Evolutionary conservation across 805 yeast genomes (phyloP).

Genomic region (Wickerhamomyces rabaulensis): DNA sequence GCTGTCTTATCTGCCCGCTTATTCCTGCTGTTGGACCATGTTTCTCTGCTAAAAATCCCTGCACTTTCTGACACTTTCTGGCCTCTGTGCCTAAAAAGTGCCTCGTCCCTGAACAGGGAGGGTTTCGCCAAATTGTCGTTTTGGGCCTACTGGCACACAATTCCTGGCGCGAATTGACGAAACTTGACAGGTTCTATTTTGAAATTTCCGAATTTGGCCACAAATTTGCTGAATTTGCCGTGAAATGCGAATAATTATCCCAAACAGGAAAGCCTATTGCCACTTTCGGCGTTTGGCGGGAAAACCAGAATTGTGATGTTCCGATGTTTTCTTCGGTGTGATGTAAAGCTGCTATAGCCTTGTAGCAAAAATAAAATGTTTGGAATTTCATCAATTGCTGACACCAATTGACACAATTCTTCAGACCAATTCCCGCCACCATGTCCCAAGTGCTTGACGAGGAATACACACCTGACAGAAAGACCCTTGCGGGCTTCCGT

Average conservation of each 20-base stretch:
- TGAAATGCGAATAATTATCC: not conserved
- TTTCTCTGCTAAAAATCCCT: too few relatives aligned
- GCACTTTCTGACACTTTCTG: too few relatives aligned
- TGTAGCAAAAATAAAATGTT: not conserved
- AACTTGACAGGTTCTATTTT: not conserved
- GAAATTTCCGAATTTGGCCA: not conserved
- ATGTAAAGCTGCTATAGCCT: not conserved
- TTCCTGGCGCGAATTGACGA: too few relatives aligned
- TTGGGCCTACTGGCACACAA: too few relatives aligned
- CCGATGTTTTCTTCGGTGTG: not conserved
- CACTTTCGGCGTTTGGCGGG: not conserved
- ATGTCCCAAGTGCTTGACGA: not conserved
- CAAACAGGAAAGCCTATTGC: not conserved
- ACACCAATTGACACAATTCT: not conserved
- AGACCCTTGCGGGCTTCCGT: constrained; percentile 10
- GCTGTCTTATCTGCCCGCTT: too few relatives aligned
- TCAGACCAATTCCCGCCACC: not conserved
- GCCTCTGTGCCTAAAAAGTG: too few relatives aligned
- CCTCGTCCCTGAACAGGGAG: too few relatives aligned
- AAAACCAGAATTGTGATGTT: not conserved
- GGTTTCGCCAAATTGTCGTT: not conserved
- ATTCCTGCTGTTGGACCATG: too few relatives aligned
- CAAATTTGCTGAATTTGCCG: too few relatives aligned
- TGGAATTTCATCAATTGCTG: not conserved
- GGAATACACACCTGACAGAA: not conserved